Percentiles rank a stretch among this genome's conserved stretches.
Conservation (phyloP, 2,329 filamentous ascomycete species). For the Ophiostoma sp. region DNA sequence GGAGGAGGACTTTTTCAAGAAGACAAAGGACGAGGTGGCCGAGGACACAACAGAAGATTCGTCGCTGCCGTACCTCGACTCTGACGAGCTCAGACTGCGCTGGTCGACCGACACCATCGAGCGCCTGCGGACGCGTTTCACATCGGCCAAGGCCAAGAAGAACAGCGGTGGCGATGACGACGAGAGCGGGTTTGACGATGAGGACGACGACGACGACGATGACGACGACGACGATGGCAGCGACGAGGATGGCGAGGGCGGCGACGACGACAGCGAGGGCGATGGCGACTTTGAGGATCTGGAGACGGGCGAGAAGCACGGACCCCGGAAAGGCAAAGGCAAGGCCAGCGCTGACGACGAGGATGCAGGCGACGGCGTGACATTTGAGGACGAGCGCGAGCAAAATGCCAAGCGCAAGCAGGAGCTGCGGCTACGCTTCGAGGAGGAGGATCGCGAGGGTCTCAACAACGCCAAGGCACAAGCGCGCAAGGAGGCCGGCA, state of each 20-base stretch:
- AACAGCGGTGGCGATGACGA: constrained; percentile 56
- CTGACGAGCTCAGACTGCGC: constrained; percentile 72
- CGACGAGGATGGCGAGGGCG: constrained; percentile 35
- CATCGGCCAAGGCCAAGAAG: constrained; percentile 40
- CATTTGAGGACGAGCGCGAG: constrained; percentile 82
- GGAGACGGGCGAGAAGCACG: constrained; percentile 64
- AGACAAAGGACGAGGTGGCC: constrained; percentile 54
- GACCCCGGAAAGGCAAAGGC: constrained; percentile 33
- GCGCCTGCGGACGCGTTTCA: constrained; percentile 67
- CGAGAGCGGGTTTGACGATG: constrained; percentile 61
- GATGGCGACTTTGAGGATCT: constrained; percentile 83
- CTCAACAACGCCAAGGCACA: constrained; percentile 85
- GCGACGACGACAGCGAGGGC: constrained; percentile 53
- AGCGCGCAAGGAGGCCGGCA: constrained; percentile 61
- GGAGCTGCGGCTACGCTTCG: constrained; percentile 88
- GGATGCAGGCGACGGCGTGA: constrained; percentile 70
- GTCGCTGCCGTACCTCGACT: constrained; percentile 71
- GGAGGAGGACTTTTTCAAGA: constrained; percentile 61
- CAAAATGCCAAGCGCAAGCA: constrained; percentile 89
- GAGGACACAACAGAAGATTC: constrained; percentile 82
- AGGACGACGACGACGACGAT: constrained; percentile 50
- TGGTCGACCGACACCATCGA: constrained; percentile 81
- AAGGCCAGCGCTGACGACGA: constrained; percentile 34
- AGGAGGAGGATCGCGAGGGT: constrained; percentile 96
- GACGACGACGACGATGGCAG: constrained; percentile 46